Evolutionary conservation across 2,329 filamentous ascomycete genomes (phyloP), one percentile per base, ranked within the genome.

Genomic region (Teratosphaeria destructans): DNA sequence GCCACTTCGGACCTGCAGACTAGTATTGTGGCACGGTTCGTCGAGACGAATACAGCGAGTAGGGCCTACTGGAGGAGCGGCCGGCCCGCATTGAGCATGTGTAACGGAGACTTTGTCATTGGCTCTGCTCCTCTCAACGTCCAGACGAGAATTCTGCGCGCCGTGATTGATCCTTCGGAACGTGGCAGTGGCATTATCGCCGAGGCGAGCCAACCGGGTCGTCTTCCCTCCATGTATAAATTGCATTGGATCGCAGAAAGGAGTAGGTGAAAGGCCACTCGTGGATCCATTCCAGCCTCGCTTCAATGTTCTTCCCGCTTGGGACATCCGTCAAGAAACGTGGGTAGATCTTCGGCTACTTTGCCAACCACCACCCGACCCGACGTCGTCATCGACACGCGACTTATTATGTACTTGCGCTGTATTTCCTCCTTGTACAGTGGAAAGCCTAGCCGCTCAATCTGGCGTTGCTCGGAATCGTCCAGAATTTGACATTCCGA

Each of bases 1-100:
- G 52, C 47, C 57, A 54, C 55, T 27, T 27, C 55, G 55, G 55
- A 57, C 55, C 55, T 56, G 54, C 54, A 39, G 27, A 39, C 29
- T 32, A 55, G 54, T 32, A 56, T 26, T n/a, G 55, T 57, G 43
- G 23, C 55, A 52, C 54, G 14, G 4, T 43, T 14, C 32, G 27
- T 12, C 53, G 7, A 32, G 34, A 54, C 53, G 27, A 37, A 37
- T 37, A 32, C 10, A 16, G 10, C 10, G 12, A 32, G 8, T 32
- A n/a, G 34, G 23, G 27, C 7, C 26, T 19, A 37, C 32, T 37
- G 53, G 53, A 32, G 53, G 19, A 32, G 34, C 53, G 23, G 34
- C 19, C 53, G 26, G 19, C 53, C 53, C n/a, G 27, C 27, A 54
- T 32, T 53, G 23, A 16, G 16, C 29, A 16, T 32, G 52, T 53